Evolutionary conservation across 768 basidiomycete species (phyloP), one percentile per base, ranked within the genome.

Genomic region (Hericium rajendrae): DNA sequence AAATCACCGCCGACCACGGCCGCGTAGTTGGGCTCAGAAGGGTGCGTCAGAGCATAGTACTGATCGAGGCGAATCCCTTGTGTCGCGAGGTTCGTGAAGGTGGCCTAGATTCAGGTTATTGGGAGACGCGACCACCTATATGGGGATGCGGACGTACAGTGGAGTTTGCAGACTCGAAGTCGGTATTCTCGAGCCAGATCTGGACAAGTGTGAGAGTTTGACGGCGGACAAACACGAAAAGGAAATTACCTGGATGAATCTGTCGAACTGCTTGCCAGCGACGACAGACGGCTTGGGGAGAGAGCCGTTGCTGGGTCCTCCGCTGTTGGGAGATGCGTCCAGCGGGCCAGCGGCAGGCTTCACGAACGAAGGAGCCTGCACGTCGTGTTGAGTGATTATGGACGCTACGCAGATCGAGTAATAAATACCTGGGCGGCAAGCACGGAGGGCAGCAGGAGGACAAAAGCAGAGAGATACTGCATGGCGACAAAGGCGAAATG

Each of bases 121-220:
- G 15, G 18, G 24, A 16, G 46, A 8, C 12, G 28, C 24, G 32
- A 32, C 6, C 8, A 32, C 32, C 9, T 32, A 8, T 3, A 8
- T 28, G 9, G 38, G 10, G 16, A 48, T 6, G n/a, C 6, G n/a
- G 48, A 24, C 16, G 38, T 46, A 54, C 58, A 5, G 50, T 59
- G 26, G 62, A 55, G 15, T 54, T 65, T 56, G 68, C 72, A 55
- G 62, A 63, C 9, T 60, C 65, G 58, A 71, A 86, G 62, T 84
- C 76, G 15, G 80, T 83, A 67, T 84, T 85, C 65, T 85, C 84
- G 39, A 86, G 70, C 79, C 80, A 84, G 56, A 85, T 81, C 62
- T 77, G 65, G 32, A 32, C 4, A 0, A 32, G 32, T 32, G 32
- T 32, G 32, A 32, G 32, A 32, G 32, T 32, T 8, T 32, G 32